Conservation (phyloP, 2,329 filamentous ascomycete species). For the Aspergillus sp. region DNA sequence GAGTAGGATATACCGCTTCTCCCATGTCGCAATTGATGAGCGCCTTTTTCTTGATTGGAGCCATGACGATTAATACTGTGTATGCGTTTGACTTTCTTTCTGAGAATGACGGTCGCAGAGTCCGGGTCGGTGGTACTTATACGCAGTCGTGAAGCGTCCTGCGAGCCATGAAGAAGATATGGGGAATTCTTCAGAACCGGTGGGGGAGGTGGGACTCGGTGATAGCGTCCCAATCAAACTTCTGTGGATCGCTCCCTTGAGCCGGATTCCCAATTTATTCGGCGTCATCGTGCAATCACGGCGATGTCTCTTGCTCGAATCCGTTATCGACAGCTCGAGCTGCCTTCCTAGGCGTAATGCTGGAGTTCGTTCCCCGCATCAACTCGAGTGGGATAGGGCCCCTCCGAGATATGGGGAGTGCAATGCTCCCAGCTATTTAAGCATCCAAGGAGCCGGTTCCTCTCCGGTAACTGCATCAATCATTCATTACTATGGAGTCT, state of each 20-base stretch:
- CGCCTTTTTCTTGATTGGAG: conserved; percentile 14
- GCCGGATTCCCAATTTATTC: conserved; percentile 6
- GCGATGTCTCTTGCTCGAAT: background rate
- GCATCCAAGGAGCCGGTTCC: background rate
- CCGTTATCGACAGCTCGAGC: background rate
- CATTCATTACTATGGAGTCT: conserved; percentile 34
- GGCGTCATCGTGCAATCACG: conserved; percentile 15
- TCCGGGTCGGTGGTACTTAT: conserved; percentile 3
- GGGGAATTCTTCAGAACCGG: conserved; percentile 1
- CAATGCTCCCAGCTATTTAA: background rate
- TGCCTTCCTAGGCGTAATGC: background rate
- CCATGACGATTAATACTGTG: conserved; percentile 7
- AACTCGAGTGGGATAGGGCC: background rate
- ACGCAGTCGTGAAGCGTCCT: background rate
- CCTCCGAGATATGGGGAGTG: background rate
- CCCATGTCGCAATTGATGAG: conserved; percentile 20
- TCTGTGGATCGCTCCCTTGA: conserved; percentile 4
- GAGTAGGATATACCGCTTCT: conserved; percentile 11
- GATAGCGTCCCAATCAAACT: background rate
- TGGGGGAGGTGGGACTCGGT: conserved; percentile 6
- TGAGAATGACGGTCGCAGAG: background rate
- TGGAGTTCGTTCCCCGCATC: conserved; percentile 8
- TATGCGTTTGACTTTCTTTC: conserved; percentile 1
- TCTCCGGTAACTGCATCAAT: background rate
- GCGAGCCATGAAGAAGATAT: background rate